Conservation (phyloP, 176 grass and related monocot species). For the Chrysopogon serrulatus region DNA sequence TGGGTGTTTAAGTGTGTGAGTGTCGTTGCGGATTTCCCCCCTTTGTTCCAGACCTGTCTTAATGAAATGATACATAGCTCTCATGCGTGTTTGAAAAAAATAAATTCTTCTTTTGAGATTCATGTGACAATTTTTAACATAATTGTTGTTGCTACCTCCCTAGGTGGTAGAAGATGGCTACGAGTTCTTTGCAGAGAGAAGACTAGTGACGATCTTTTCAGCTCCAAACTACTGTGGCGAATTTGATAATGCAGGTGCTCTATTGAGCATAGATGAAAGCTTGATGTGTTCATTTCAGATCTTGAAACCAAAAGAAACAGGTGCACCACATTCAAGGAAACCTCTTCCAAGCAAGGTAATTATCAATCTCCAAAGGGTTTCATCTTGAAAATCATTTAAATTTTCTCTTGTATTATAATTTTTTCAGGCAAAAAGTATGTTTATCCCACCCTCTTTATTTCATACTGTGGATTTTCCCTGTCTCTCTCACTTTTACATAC, state of each 20-base stretch:
- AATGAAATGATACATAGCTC: neutral
- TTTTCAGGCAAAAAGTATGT: neutral
- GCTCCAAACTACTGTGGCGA: slow-evolving; percentile 84
- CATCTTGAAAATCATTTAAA: neutral
- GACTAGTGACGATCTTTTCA: slow-evolving; percentile 83
- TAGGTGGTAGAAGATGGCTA: slow-evolving; percentile 82
- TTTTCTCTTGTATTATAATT: neutral
- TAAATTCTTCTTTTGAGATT: neutral
- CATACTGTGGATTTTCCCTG: neutral
- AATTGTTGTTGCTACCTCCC: neutral
- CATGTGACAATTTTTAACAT: neutral
- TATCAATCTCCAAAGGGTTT: neutral
- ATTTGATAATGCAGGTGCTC: slow-evolving; percentile 78
- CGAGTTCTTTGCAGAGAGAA: slow-evolving; percentile 76
- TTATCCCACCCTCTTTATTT: neutral
- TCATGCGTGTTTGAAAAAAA: neutral
- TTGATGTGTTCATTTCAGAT: slow-evolving; percentile 80
- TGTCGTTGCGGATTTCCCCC: neutral
- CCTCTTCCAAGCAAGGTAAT: slow-evolving; percentile 63
- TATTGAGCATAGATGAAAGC: slow-evolving; percentile 74
- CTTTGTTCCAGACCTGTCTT: neutral
- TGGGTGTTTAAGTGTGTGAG: neutral
- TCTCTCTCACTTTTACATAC: neutral
- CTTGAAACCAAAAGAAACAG: slow-evolving; percentile 59
- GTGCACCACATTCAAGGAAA: slow-evolving; percentile 42